Conservation (phyloP, 2,329 filamentous ascomycete genomes). For the Zasmidium cellare region DNA sequence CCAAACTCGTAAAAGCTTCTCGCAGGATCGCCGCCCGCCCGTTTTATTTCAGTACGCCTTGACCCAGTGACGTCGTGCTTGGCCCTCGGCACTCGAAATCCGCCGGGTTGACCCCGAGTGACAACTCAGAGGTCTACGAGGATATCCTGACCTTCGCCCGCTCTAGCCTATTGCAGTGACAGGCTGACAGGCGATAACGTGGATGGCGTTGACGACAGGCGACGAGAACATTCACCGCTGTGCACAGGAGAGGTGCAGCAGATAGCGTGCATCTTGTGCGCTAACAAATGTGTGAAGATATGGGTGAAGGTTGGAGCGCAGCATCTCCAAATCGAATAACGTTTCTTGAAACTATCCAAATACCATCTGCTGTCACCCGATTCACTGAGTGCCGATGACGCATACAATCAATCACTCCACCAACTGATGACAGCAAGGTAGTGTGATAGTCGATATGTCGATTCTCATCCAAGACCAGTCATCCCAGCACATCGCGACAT, state of each 20-base stretch:
- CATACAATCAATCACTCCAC: too few species aligned
- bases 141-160: not conserved
- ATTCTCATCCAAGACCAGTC: not conserved
- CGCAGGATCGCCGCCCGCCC: not conserved
- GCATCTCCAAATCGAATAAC: too few species aligned
- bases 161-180: not conserved
- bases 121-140: not conserved
- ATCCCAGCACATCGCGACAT: not conserved
- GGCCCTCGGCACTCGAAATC: not conserved
- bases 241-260: not conserved
- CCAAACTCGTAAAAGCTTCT: not conserved
- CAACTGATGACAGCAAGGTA: too few species aligned
- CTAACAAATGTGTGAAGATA: too few species aligned
- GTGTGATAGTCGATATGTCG: not conserved
- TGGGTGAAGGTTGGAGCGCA: too few species aligned
- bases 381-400: too few species aligned
- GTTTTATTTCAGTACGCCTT: not conserved
- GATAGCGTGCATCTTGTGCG: too few species aligned
- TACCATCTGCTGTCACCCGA: too few species aligned
- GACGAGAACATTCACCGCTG: not conserved
- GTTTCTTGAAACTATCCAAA: too few species aligned
- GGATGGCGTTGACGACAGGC: not conserved
- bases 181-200: not conserved
- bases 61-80: not conserved
- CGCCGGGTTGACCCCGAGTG: not conserved